These are phyloP conservation scores for Microbotryomycetes sp. DNA, from an alignment of 1,284 basidiomycete species.

Conservation along the genomic window DNA sequence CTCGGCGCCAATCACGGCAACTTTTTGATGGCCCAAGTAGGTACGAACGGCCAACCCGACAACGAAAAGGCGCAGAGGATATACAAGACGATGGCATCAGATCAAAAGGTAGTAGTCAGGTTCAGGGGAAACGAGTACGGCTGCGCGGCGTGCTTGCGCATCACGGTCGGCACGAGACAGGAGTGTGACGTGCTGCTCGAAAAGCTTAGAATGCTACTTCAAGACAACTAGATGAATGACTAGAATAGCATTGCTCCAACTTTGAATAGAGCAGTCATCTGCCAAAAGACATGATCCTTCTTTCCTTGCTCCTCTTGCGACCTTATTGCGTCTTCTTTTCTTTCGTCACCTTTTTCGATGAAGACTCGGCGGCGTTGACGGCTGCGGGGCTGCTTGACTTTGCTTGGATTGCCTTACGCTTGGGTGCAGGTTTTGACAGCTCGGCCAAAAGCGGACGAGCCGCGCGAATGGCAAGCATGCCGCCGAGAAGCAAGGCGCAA, in stretches of 20 bases:
- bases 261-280: neutral
- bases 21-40: conserved; percentile 76
- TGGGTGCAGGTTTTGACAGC: neutral
- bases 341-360: neutral
- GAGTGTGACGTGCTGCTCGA: conserved; percentile 53
- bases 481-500: conserved; percentile 25
- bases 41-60: conserved; percentile 49
- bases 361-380: neutral
- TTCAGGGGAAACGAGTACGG: conserved; percentile 81
- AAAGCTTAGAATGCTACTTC: conserved; percentile 25
- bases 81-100: conserved; percentile 80
- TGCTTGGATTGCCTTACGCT: neutral
- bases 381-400: neutral
- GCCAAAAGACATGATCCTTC: no score
- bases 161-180: conserved; percentile 78
- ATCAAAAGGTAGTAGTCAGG: conserved; percentile 79
- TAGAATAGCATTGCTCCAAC: neutral
- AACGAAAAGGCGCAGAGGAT: conserved; percentile 61
- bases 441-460: neutral
- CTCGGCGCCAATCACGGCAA: conserved; percentile 87
- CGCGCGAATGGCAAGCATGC: conserved; percentile 15
- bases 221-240: conserved; percentile 3
- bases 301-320: neutral
- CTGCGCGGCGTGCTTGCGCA: conserved; percentile 77
- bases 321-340: conserved; percentile 20